Conservation (phyloP, 2,329 filamentous ascomycete genomes). For the Coniochaeta hoffmannii region DNA sequence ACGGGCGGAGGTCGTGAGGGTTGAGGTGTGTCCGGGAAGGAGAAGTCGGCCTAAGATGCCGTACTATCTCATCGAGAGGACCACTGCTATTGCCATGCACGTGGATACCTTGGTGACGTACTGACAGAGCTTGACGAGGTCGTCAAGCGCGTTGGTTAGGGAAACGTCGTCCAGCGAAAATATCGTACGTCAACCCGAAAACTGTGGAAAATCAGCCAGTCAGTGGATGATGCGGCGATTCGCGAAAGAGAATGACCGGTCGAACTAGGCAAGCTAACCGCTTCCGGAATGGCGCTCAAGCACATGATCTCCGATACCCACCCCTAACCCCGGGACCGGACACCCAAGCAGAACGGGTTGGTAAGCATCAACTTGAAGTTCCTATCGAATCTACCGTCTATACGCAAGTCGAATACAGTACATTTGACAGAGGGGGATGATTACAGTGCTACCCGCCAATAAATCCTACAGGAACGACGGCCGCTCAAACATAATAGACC, state of each 20-base stretch:
- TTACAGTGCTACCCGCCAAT: too few species aligned
- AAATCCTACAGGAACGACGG: too few species aligned
- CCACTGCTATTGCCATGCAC: slow-evolving; percentile 2
- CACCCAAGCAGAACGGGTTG: too few species aligned
- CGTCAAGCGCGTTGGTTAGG: not conserved
- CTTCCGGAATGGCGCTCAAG: not conserved
- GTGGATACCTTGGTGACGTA: not conserved
- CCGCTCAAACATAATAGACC: not conserved
- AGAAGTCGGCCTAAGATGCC: slow-evolving; percentile 7
- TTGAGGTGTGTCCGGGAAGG: slow-evolving; percentile 7
- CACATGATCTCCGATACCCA: not conserved
- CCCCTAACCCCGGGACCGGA: not conserved
- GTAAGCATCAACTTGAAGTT: too few species aligned
- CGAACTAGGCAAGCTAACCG: not conserved
- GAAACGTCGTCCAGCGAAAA: not conserved
- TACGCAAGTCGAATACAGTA: too few species aligned
- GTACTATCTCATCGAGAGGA: slow-evolving; percentile 9
- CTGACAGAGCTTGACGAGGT: not conserved
- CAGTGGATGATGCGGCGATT: not conserved
- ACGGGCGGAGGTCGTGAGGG: slow-evolving; percentile 4
- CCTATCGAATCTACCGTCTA: too few species aligned
- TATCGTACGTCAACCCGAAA: not conserved
- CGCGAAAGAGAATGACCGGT: slow-evolving; percentile 1
- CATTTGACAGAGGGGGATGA: too few species aligned
- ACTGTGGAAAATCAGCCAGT: not conserved